Conservation (phyloP, 2,329 filamentous ascomycete genomes). For the Penicillium occitanis region DNA sequence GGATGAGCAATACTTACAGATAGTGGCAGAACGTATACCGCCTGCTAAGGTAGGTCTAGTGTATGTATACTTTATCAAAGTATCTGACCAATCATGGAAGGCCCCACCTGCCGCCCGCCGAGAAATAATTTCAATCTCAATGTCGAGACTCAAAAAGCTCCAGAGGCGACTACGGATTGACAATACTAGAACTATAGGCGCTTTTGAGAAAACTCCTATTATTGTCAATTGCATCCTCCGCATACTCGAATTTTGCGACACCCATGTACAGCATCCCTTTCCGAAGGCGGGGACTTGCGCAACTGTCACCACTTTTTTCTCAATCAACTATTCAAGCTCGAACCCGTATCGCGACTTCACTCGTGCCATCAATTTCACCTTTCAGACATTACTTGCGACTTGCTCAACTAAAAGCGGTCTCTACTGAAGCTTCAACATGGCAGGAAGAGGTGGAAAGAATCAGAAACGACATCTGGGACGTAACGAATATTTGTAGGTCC, state of each 20-base stretch:
- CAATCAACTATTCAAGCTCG: neutral
- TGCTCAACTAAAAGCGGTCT: neutral
- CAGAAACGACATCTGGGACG: slow-evolving; percentile 68
- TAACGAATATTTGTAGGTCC: slow-evolving; percentile 61
- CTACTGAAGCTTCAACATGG: slow-evolving; percentile 22
- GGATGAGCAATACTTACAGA: neutral
- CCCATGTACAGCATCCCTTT: slow-evolving; percentile 3
- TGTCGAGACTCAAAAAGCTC: neutral
- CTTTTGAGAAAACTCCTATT: no score
- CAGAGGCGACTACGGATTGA: no score
- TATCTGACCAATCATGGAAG: slow-evolving; percentile 2
- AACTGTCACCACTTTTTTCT: neutral
- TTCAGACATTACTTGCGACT: slow-evolving; percentile 6
- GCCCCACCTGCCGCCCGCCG: neutral
- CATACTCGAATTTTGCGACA: neutral
- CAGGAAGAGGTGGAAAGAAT: slow-evolving; percentile 44
- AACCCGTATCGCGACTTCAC: neutral
- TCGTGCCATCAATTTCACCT: neutral
- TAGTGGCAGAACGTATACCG: slow-evolving; percentile 9
- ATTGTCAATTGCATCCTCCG: no score
- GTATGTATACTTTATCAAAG: neutral
- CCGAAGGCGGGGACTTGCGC: neutral
- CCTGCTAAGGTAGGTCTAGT: neutral
- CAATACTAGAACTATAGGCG: no score
- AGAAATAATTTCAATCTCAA: slow-evolving; percentile 7